These are phyloP conservation scores for Hemerocallis citrina DNA, from an alignment of 106 monocot species.

Conservation along the genomic window DNA sequence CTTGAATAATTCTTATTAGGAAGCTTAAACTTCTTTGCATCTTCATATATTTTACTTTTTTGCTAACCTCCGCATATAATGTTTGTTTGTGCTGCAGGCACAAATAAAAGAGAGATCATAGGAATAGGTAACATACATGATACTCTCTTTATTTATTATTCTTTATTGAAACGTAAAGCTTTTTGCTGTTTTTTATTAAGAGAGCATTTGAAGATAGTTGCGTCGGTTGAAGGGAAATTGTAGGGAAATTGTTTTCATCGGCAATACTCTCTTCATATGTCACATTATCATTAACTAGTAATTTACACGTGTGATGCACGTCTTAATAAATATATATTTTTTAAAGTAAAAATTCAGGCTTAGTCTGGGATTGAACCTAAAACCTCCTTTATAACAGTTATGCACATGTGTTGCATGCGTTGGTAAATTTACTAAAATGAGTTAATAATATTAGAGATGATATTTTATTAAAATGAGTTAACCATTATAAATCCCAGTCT, in stretches of 20 bases:
- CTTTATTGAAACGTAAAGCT: background rate
- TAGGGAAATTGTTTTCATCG: no score
- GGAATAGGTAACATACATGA: conserved; percentile 11
- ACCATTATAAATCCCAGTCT: no score
- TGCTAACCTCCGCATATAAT: background rate
- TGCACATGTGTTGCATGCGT: background rate
- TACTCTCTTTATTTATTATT: background rate
- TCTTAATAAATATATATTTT: no score
- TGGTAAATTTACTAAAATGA: background rate
- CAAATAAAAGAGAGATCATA: background rate
- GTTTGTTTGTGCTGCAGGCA: background rate
- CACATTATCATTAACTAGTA: no score
- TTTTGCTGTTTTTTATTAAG: background rate
- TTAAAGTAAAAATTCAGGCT: no score
- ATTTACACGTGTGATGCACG: no score
- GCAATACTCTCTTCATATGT: background rate
- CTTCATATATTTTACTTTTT: background rate
- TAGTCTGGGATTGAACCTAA: no score
- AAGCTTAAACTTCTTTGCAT: background rate
- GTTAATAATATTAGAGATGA: no score
- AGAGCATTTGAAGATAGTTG: background rate
- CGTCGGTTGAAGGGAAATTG: no score
- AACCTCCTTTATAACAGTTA: no score
- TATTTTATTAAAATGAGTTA: no score
- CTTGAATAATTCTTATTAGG: background rate